Evolutionary conservation across 768 basidiomycete genomes (phyloP).

Genomic region (Trametes coccinea): DNA sequence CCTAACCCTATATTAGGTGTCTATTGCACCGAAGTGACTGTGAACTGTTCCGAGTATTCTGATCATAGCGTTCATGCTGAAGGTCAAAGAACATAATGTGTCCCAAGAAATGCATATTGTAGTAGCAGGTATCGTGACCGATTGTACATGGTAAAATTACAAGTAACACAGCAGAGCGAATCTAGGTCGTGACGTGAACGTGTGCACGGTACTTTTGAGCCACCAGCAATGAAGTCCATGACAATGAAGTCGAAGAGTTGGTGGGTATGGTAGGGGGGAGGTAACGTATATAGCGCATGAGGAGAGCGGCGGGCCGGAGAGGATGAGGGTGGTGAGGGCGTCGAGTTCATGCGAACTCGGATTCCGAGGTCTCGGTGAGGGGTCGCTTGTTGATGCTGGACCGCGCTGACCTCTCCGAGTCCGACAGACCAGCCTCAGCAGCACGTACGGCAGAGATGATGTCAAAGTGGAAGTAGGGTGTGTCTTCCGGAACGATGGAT

Average conservation of each 20-base stretch:
- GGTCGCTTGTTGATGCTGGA: slow-evolving; percentile 16
- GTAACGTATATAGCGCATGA: background rate
- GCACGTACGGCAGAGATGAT: slow-evolving; percentile 68
- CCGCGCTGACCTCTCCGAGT: background rate
- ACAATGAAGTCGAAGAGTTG: too few species aligned
- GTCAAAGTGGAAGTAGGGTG: slow-evolving; percentile 93
- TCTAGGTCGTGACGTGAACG: background rate
- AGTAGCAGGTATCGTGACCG: background rate
- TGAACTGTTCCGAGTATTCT: too few species aligned
- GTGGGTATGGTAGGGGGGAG: background rate
- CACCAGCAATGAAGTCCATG: background rate
- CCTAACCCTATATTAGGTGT: too few species aligned
- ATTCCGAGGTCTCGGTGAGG: background rate
- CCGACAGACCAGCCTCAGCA: slow-evolving; percentile 47
- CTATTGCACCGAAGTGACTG: too few species aligned
- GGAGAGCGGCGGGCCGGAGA: background rate
- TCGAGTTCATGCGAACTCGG: background rate
- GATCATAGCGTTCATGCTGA: too few species aligned
- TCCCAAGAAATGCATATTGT: background rate
- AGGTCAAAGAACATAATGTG: too few species aligned
- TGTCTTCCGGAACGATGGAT: slow-evolving; percentile 50
- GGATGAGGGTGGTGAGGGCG: background rate
- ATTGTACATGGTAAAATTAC: background rate
- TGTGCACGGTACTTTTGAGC: background rate
- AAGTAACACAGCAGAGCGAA: background rate